Conservation (phyloP, 352 stramenopile species). For the Globisporangium barbulae region DNA sequence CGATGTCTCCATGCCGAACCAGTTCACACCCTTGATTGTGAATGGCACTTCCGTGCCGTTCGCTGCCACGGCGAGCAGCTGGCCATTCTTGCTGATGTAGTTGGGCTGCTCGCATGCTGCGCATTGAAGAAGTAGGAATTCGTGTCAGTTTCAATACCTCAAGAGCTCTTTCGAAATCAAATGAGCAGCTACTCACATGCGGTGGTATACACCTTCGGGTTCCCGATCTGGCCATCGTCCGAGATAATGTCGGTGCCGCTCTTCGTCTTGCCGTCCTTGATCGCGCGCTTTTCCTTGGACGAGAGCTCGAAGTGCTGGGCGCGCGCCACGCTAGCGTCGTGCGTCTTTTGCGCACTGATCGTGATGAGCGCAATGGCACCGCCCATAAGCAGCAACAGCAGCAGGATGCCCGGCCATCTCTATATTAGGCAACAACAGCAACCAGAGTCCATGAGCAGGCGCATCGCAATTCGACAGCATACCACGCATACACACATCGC, state of each 20-base stretch:
- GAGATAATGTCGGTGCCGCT: slow-evolving; percentile 33
- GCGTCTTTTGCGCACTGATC: slow-evolving; percentile 9
- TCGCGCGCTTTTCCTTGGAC: slow-evolving; percentile 17
- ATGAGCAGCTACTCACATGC: slow-evolving; percentile 7
- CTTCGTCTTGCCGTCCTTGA: slow-evolving; percentile 22
- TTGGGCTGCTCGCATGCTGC: slow-evolving; percentile 58
- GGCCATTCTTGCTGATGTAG: slow-evolving; percentile 75
- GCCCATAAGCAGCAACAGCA: slow-evolving; percentile 25
- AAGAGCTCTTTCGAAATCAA: background rate
- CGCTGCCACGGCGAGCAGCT: slow-evolving; percentile 45
- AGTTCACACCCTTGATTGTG: slow-evolving; percentile 76
- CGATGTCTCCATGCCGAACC: slow-evolving; percentile 76
- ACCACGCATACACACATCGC: background rate
- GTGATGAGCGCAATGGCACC: slow-evolving; percentile 20
- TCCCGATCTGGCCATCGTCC: slow-evolving; percentile 47
- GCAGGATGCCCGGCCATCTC: slow-evolving; percentile 30
- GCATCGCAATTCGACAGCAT: background rate
- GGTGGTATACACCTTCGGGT: slow-evolving; percentile 44
- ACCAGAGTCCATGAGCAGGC: background rate
- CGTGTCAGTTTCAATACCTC: background rate
- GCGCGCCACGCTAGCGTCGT: slow-evolving; percentile 12
- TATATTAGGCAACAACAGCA: background rate
- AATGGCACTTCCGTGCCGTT: slow-evolving; percentile 72
- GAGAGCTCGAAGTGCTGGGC: slow-evolving; percentile 7
- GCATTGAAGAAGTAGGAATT: background rate